Base-by-base conservation (phyloP, 1,139 yeast species). In the Yamadazyma trypodendri region DNA sequence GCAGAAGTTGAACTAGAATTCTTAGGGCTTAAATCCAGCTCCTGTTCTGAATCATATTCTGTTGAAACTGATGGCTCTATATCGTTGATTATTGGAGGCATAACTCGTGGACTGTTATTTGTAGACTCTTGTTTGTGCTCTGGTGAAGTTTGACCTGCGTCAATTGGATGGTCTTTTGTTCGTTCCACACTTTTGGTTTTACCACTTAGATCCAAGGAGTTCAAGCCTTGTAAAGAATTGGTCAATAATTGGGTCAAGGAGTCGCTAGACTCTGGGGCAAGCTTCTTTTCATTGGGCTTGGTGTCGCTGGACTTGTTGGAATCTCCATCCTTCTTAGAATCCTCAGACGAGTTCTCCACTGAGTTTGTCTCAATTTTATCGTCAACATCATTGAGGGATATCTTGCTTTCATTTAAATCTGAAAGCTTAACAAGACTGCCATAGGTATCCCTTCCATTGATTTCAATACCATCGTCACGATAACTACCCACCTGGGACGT, bases 301-400 rank as follows among this genome's bases (percentile, higher is more conserved):
- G 29, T 14, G 29, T 7, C 8, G n/a, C n/a, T 7, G n/a, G 28
- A 24, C 23, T 20, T 20, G 23, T 10, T 20, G 24, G 24, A 23
- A 13, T 3, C 29, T 9, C 12, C 29, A 4, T 22, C 27, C 13
- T 16, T 23, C 17, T 22, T 31, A 3, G 34, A 31, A 20, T 31
- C 24, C 23, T 23, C 34, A n/a, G 24, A 14, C 10, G 34, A 32
- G 23, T 32, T 24, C 14, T 24, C 27, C 23, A 16, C 28, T 20
- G 23, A 16, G 18, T 22, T 23, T 13, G 9, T 13, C 16, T 23
- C 28, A 3, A 16, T 32, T 30, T 35, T 24, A 15, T 35, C 37
- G 5, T 28, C 36, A 4, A 38, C 24, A 18, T 38, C 41, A n/a
- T 28, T 25, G 6, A 29, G 14, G 10, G 36, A 35, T 24, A 37